Conservation (phyloP, 1,284 basidiomycete species). For the Pseudozyma sp. region DNA sequence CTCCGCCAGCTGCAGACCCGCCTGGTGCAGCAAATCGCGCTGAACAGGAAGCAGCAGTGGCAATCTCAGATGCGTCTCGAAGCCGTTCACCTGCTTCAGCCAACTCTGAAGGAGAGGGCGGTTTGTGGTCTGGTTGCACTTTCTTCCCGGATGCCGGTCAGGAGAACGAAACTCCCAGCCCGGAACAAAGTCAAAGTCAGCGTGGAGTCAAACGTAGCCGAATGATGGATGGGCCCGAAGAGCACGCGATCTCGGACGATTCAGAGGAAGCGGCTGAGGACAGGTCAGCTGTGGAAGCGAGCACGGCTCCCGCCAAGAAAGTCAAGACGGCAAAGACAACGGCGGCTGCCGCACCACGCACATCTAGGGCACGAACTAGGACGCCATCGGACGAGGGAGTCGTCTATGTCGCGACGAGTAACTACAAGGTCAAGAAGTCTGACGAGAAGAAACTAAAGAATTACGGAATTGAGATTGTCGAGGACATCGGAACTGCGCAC, state of each 20-base stretch:
- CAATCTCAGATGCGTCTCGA: too few relatives aligned
- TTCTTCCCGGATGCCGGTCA: too few relatives aligned
- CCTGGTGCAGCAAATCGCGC: too few relatives aligned
- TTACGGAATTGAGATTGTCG: conserved; percentile 32
- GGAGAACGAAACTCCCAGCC: background rate
- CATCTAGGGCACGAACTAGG: too few relatives aligned
- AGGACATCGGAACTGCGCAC: conserved; percentile 41
- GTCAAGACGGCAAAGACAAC: background rate
- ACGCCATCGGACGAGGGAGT: background rate
- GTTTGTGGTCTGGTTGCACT: too few relatives aligned
- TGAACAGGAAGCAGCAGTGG: too few relatives aligned
- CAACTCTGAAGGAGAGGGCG: too few relatives aligned
- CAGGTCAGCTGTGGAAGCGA: background rate
- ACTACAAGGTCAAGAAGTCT: conserved; percentile 38
- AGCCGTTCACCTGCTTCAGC: too few relatives aligned
- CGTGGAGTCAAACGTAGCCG: background rate
- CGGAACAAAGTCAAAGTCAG: background rate
- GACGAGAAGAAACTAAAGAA: conserved; percentile 31
- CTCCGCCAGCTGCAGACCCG: too few relatives aligned
- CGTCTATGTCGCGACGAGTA: conserved; percentile 28
- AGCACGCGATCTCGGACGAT: background rate
- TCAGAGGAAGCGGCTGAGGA: conserved; percentile 2
- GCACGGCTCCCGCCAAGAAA: background rate
- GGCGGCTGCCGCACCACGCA: too few relatives aligned
- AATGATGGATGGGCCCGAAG: background rate